Conservation (phyloP, 78 protist genomes). For the Dictyostelium firmibasis region DNA sequence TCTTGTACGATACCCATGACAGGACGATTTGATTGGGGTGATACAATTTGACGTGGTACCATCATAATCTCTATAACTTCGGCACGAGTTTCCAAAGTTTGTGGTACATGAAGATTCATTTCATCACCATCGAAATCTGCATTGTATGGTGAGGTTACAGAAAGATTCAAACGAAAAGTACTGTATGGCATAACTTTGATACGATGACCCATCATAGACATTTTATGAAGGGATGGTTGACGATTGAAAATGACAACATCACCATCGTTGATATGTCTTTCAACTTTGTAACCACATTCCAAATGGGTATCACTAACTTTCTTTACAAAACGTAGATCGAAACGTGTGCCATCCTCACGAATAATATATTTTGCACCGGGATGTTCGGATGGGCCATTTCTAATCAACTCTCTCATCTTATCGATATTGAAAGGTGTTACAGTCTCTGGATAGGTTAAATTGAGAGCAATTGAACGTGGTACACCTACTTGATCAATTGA, state of each 20-base stretch:
- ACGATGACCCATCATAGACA: conserved; percentile 99
- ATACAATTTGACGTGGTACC: conserved; percentile 98
- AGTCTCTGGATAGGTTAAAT: conserved; percentile 97
- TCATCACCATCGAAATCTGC: conserved; percentile 99
- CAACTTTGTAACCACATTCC: conserved; percentile 92
- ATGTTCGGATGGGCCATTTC: conserved; percentile 92
- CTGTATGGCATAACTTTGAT: conserved; percentile 97
- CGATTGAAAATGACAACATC: conserved; percentile 99
- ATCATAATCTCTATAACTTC: conserved; percentile 97
- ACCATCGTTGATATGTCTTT: conserved; percentile 96
- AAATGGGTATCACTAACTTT: conserved; percentile 73
- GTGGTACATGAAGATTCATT: conserved; percentile 99
- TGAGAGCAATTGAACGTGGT: conserved; percentile 97
- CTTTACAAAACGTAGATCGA: conserved; percentile 87
- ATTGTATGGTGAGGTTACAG: conserved; percentile 99
- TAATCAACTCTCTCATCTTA: conserved; percentile 84
- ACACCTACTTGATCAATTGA: conserved; percentile 98
- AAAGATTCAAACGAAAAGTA: conserved; percentile 98
- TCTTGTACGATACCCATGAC: conserved; percentile 99
- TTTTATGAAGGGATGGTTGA: conserved; percentile 99
- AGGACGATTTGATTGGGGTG: conserved; percentile 98
- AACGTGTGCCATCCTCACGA: conserved; percentile 92
- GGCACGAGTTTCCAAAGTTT: conserved; percentile 94
- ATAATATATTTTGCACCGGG: conserved; percentile 90
- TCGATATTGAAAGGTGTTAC: conserved; percentile 97